Conservation (phyloP, 345 rosid genomes). For the Citrus sp. region DNA sequence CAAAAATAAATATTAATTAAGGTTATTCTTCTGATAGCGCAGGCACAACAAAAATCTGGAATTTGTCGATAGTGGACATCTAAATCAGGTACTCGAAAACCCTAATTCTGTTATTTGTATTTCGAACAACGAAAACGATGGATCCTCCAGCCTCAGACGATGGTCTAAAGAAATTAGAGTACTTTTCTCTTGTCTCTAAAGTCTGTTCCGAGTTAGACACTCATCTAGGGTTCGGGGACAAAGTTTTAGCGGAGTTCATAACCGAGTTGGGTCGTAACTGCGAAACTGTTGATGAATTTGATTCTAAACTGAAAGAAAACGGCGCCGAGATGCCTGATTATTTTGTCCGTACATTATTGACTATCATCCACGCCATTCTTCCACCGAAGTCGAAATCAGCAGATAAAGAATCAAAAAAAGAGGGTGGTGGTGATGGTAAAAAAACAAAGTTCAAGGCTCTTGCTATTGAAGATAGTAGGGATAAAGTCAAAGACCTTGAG, state of each 20-base stretch:
- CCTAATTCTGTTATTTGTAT: background rate
- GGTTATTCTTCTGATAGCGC: background rate
- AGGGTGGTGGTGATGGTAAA: slow-evolving; percentile 32
- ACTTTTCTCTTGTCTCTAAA: slow-evolving; percentile 73
- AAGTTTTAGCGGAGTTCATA: slow-evolving; percentile 73
- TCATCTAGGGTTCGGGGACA: slow-evolving; percentile 71
- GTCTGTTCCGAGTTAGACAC: slow-evolving; percentile 79
- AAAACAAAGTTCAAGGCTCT: slow-evolving; percentile 58
- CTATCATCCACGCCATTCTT: slow-evolving; percentile 78
- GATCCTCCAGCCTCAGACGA: slow-evolving; percentile 18
- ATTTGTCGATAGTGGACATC: too few relatives aligned
- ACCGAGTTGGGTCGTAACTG: slow-evolving; percentile 65
- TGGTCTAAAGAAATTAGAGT: slow-evolving; percentile 47
- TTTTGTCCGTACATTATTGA: slow-evolving; percentile 71
- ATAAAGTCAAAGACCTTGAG: slow-evolving; percentile 71
- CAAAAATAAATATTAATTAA: background rate
- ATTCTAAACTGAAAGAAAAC: slow-evolving; percentile 57
- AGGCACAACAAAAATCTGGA: too few relatives aligned
- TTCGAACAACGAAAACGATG: background rate
- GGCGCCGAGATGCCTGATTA: slow-evolving; percentile 94
- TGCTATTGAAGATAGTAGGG: slow-evolving; percentile 59
- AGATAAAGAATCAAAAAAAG: slow-evolving; percentile 33
- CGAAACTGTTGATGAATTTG: slow-evolving; percentile 67
- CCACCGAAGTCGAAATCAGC: slow-evolving; percentile 52
- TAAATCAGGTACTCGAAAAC: slow-evolving; percentile 1